phyloP scores from a whole-genome alignment of 768 basidiomycete species.

The Mycena filopes region DNA sequence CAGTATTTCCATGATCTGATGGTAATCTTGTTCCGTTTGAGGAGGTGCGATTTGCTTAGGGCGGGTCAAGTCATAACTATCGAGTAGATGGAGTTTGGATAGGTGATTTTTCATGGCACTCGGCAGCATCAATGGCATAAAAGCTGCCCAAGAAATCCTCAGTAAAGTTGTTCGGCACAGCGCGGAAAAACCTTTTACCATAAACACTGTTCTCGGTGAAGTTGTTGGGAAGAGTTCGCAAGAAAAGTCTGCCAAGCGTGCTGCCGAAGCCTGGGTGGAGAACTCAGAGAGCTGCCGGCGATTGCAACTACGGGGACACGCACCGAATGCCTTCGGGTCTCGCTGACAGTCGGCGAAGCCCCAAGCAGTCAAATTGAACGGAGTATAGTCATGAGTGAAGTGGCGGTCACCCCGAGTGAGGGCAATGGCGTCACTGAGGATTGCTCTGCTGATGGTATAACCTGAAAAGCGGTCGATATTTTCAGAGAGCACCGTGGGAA shows the following conservation, averaged over 20 bases:
- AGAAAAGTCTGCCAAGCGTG: slow-evolving; percentile 76
- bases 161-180: no score
- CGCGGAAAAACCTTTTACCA: no score
- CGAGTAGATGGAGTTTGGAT: slow-evolving; percentile 60
- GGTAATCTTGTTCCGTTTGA: slow-evolving; percentile 56
- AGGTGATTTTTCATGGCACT: slow-evolving; percentile 70
- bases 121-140: slow-evolving; percentile 92
- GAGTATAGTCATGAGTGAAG: slow-evolving; percentile 85
- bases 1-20: slow-evolving; percentile 64
- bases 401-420: slow-evolving; percentile 83
- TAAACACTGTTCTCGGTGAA: slow-evolving; percentile 78
- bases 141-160: no score
- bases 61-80: slow-evolving; percentile 65
- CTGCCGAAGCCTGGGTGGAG: slow-evolving; percentile 67
- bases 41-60: slow-evolving; percentile 49
- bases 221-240: slow-evolving; percentile 78
- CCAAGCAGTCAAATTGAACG: slow-evolving; percentile 85
- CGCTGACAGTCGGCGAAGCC: slow-evolving; percentile 87
- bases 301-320: slow-evolving; percentile 38
- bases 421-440: slow-evolving; percentile 87
- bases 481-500: background rate
- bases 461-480: slow-evolving; percentile 47
- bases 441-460: slow-evolving; percentile 87
- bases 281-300: background rate
- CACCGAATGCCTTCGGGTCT: slow-evolving; percentile 72